Evolutionary conservation across 1,284 basidiomycete species (phyloP).

Genomic region (Coniferiporia sulphurascens): DNA sequence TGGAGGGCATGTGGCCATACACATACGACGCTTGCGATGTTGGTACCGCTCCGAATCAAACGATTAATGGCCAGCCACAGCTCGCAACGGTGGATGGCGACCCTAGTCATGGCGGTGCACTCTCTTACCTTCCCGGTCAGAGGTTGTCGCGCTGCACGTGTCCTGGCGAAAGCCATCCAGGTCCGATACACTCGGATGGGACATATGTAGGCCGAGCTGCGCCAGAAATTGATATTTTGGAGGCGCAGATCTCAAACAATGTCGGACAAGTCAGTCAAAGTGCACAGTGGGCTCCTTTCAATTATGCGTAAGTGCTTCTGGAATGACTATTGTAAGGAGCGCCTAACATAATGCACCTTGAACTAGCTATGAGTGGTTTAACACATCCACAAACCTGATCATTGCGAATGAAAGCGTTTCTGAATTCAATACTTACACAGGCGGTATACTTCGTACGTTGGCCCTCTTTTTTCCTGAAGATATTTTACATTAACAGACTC

Average conservation of each 20-base stretch:
- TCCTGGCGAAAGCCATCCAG: slow-evolving; percentile 47
- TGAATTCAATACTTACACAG: slow-evolving; percentile 45
- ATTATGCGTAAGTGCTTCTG: slow-evolving; percentile 24
- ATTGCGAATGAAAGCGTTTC: slow-evolving; percentile 42
- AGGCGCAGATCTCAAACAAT: slow-evolving; percentile 25
- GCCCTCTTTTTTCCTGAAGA: background rate
- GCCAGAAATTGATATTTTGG: slow-evolving; percentile 47
- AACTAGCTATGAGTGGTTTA: slow-evolving; percentile 34
- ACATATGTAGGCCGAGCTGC: slow-evolving; percentile 48
- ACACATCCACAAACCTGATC: slow-evolving; percentile 39
- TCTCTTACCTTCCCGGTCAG: slow-evolving; percentile 48
- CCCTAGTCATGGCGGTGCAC: slow-evolving; percentile 21
- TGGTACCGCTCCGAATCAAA: slow-evolving; percentile 58
- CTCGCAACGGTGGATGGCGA: slow-evolving; percentile 43
- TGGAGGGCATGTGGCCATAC: slow-evolving; percentile 64
- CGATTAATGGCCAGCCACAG: slow-evolving; percentile 32
- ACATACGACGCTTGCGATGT: slow-evolving; percentile 72
- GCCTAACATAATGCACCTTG: background rate
- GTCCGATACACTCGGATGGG: slow-evolving; percentile 46
- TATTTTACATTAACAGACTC: background rate
- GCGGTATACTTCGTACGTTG: slow-evolving; percentile 40
- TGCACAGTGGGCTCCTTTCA: slow-evolving; percentile 48
- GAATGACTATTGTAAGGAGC: background rate
- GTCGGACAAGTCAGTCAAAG: slow-evolving; percentile 42
- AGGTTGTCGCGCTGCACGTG: slow-evolving; percentile 53